These are phyloP conservation scores for Stephanodiscus minutulus DNA, from an alignment of 108 stramenopile genomes.

Conservation along the genomic window DNA sequence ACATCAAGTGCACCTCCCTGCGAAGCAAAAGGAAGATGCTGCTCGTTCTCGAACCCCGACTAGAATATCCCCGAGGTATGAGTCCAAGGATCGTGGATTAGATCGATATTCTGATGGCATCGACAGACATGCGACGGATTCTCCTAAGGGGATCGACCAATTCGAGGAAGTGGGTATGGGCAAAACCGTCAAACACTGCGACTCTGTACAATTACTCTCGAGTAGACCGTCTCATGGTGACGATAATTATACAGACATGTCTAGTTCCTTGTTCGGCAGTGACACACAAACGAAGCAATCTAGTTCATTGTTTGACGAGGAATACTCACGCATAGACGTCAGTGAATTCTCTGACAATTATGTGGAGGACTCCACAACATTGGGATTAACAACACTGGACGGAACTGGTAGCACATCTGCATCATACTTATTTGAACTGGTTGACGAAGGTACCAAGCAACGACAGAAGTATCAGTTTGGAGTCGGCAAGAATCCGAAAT, in stretches of 20 bases:
- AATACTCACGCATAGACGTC: background rate
- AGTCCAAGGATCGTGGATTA: background rate
- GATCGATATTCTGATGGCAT: conserved; percentile 1
- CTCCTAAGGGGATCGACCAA: conserved; percentile 13
- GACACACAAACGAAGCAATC: conserved; percentile 21
- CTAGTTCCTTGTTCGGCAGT: conserved; percentile 15
- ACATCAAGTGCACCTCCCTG: conserved; percentile 22
- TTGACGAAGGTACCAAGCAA: conserved; percentile 19
- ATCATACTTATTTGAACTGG: conserved; percentile 23
- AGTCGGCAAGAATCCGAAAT: conserved; percentile 1
- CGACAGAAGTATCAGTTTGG: conserved; percentile 15
- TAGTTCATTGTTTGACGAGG: conserved; percentile 17
- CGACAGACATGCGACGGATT: background rate
- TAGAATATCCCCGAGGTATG: conserved; percentile 10
- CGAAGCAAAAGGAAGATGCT: conserved; percentile 14
- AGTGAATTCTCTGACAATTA: conserved; percentile 12
- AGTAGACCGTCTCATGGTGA: background rate
- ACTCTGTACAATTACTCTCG: conserved; percentile 7
- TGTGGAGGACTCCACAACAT: background rate
- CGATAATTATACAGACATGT: conserved; percentile 6
- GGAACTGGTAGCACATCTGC: background rate
- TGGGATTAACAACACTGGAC: background rate
- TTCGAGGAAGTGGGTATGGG: conserved; percentile 1
- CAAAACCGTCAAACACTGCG: background rate
- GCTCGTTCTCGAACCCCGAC: conserved; percentile 7